Base-by-base conservation (phyloP, 75 land plant species). In the Pinus tabuliformis region DNA sequence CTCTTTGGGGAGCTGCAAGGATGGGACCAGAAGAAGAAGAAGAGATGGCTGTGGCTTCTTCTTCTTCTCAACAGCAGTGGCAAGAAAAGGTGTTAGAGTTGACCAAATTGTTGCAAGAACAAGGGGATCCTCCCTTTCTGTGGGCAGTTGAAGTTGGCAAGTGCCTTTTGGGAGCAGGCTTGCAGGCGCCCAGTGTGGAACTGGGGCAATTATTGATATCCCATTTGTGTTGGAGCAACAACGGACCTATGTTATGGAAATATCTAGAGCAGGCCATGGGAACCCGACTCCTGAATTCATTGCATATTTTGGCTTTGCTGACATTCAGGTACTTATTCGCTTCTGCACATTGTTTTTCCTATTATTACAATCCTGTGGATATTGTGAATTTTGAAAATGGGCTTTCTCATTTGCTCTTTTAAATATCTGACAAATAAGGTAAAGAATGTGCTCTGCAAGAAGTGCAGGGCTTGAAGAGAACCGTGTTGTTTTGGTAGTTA, bases 71-170 rank as follows among this genome's bases (percentile, higher is more conserved):
- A 9, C 52, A n/a, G 52, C 70, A 39, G 9, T 84, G 81, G 54
- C 78, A 86, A 56, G 61, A 72, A 8, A 22, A 61, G 39, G 83
- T 88, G 45, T 26, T 82, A 66, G 86, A 89, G 76, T 54, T 86
- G 74, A 78, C 83, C 71, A 84, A 83, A 59, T 16, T 78, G 54
- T 79, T 87, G 76, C 64, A 80, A 73, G 76, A 77, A 70, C 59
- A 81, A 76, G 72, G 58, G 36, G 91, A 89, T 14, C 58, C 88
- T 20, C 89, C 91, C 16, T 45, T 91, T 66, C 21, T 81, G 37
- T 88, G 94, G 93, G 89, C 84, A 18, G 70, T 77, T 57, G 91
- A 85, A 75, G 80, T 82, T 64, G 63, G 65, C 56, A 86, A 81
- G 20, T 81, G 83, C 75, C 39, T 88, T 33, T 76, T 37, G 59